Base-by-base conservation (phyloP, 1,284 basidiomycete genomes). In the Xerocomus alliaceus region DNA sequence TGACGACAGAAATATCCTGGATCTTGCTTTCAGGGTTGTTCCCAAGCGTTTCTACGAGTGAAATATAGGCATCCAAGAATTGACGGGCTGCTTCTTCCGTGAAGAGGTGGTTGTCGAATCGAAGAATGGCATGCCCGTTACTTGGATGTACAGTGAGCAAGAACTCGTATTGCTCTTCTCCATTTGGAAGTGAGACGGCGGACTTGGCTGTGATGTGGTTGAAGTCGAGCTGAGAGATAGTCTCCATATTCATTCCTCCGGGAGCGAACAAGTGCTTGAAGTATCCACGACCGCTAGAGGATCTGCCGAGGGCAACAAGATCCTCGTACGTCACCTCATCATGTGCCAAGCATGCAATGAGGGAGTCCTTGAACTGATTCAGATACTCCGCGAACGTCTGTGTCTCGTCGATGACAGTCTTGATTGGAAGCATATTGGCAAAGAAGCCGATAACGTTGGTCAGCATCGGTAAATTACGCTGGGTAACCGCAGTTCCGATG, bases 181-280 rank as follows among this genome's bases (percentile, higher is more conserved):
- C 70, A 10, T 73, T 73, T 34, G 73, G 71, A 20, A 73, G 62
- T 12, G 64, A 58, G 29, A 68, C 39, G 7, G 41, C 54, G 22
- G 69, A 65, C 37, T 68, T 71, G 31, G 60, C 13, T 15, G 55
- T 42, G 13, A 74, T 64, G 45, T 68, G n/a, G 37, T 62, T 68
- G 39, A 17, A 54, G 31, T 63, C 60, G 24, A 72, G 56, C 17
- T 68, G 69, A 32, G 65, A 65, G 24, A 74, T 66, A 10, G 65
- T 70, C 7, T 74, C 61, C 65, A 67, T 61, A 44, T 68, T 74
- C 62, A 71, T 64, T 41, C 73, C 71, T 26, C 71, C 70, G 1
- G 66, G 66, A 44, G 73, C 71, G 62, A 73, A 73, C 24, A 73
- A 50, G 54, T 73, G 71, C 49, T 73, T 73, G 62, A 75, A 73